Percentiles rank a stretch among this genome's conserved stretches.
Evolutionary conservation across 805 yeast genomes (phyloP).

Genomic region (Yamadazyma ubonensis): DNA sequence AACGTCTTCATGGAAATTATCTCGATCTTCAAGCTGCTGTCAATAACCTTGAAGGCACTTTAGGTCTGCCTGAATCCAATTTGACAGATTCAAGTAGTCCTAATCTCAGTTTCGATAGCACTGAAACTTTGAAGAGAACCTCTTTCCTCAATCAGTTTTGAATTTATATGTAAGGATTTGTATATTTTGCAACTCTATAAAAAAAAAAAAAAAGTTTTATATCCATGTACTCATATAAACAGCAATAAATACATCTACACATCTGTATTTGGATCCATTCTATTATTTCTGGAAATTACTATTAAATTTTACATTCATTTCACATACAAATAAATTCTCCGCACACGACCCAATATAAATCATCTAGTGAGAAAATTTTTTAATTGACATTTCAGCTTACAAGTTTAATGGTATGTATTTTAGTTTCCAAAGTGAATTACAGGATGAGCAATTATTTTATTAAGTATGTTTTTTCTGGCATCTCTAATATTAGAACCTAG

Average conservation of each 20-base stretch:
- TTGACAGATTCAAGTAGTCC: neutral
- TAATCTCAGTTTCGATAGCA: neutral
- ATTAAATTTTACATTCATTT: too few species aligned
- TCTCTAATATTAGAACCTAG: constrained; percentile 84
- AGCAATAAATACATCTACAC: too few species aligned
- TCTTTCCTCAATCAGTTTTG: neutral
- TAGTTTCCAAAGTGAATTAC: constrained; percentile 5
- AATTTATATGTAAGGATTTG: neutral
- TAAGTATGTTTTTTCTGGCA: constrained; percentile 76
- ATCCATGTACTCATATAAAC: neutral
- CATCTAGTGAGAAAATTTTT: constrained; percentile 1
- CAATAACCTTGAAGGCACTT: constrained; percentile 7
- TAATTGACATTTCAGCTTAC: neutral
- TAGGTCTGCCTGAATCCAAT: neutral
- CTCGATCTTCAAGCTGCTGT: constrained; percentile 32
- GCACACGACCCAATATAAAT: constrained; percentile 2
- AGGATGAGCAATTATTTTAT: constrained; percentile 38
- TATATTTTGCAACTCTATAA: constrained; percentile 1
- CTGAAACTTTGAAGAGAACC: neutral
- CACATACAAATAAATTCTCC: too few species aligned
- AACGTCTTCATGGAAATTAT: constrained; percentile 23
- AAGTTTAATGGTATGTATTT: constrained; percentile 2
- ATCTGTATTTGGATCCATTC: too few species aligned
- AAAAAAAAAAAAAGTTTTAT: neutral
- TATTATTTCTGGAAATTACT: neutral